phyloP scores from a whole-genome alignment of 2,329 filamentous ascomycete species.

The Colletotrichum cordylinicola region DNA sequence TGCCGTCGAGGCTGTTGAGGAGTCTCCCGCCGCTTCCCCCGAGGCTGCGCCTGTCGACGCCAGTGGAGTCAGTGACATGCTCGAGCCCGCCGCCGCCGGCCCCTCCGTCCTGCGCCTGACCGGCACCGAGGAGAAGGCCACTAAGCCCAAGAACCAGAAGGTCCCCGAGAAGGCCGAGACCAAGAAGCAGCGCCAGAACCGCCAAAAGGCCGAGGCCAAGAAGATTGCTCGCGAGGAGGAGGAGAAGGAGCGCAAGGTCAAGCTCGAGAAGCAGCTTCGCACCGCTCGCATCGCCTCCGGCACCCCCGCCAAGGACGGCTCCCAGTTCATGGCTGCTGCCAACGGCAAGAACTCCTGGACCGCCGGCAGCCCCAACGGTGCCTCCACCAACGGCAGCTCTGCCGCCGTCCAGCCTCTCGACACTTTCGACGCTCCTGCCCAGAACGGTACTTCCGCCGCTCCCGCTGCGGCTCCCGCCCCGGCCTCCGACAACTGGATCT shows the following conservation, averaged over 20 bases:
- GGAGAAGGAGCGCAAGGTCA: conserved; percentile 77
- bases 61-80: conserved; percentile 87
- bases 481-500: conserved; percentile 49
- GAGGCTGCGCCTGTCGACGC: conserved; percentile 60
- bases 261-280: conserved; percentile 84
- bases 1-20: conserved; percentile 71
- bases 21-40: conserved; percentile 73
- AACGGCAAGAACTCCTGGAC: conserved; percentile 51
- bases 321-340: conserved; percentile 55
- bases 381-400: conserved; percentile 35
- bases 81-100: conserved; percentile 72
- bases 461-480: conserved; percentile 36
- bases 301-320: conserved; percentile 82
- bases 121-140: conserved; percentile 65
- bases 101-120: conserved; percentile 83
- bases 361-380: conserved; percentile 38
- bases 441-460: conserved; percentile 36
- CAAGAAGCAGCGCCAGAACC: conserved; percentile 96
- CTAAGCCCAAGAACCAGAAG: conserved; percentile 68
- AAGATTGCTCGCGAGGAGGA: conserved; percentile 78
- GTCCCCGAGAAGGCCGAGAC: conserved; percentile 74
- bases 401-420: conserved; percentile 57
- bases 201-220: conserved; percentile 83
- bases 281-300: conserved; percentile 83
- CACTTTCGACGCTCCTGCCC: conserved; percentile 52